Evolutionary conservation across 257 asterid species (phyloP).

Genomic region (Haberlea rhodopensis): DNA sequence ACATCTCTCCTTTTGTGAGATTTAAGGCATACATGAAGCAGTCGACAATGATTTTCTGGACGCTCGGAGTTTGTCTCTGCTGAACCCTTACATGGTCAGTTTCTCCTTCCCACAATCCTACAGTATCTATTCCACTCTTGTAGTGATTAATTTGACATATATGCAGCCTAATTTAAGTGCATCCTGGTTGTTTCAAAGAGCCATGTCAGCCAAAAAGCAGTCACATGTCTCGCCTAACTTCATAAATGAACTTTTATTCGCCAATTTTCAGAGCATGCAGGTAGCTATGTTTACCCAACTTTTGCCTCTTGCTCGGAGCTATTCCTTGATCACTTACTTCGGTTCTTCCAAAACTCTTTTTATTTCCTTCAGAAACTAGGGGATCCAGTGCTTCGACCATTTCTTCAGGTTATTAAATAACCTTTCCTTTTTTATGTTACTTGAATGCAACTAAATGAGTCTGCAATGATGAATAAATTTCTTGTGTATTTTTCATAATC

Average conservation of each 20-base stretch:
- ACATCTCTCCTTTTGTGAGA: conserved; percentile 25
- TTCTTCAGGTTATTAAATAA: conserved; percentile 70
- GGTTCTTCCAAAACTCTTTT: background rate
- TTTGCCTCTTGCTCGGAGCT: background rate
- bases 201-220: conserved; percentile 86
- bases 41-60: conserved; percentile 60
- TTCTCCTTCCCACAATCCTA: background rate
- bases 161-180: conserved; percentile 90
- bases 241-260: conserved; percentile 74
- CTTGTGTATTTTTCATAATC: too few relatives aligned
- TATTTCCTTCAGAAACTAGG: conserved; percentile 62
- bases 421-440: background rate
- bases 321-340: background rate
- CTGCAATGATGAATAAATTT: too few relatives aligned
- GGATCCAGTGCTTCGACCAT: conserved; percentile 93
- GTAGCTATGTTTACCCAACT: conserved; percentile 28
- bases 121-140: background rate
- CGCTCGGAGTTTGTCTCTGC: conserved; percentile 63
- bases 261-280: conserved; percentile 92
- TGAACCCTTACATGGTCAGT: conserved; percentile 88
- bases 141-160: conserved; percentile 16
- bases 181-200: conserved; percentile 94
- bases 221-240: conserved; percentile 66
- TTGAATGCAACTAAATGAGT: background rate
- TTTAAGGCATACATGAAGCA: conserved; percentile 80